Base-by-base conservation (phyloP, 495 filamentous ascomycete species). In the Neurospora sp. region DNA sequence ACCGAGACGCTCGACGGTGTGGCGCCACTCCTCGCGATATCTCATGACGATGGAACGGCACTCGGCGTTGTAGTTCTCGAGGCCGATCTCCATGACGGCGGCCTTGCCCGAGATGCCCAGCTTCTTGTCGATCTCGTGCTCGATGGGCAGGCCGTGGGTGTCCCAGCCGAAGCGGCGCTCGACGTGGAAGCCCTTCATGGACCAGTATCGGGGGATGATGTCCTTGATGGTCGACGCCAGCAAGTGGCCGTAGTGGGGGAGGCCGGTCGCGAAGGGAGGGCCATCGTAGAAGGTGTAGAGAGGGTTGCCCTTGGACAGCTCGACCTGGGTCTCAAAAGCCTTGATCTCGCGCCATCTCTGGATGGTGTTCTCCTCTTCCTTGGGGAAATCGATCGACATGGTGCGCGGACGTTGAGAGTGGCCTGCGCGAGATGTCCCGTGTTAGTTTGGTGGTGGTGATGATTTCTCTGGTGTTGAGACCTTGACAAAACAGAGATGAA, bases 81-180 rank as follows among this genome's bases (percentile, higher is more conserved):
- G 90, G 54, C 96, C 96, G 72, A 98, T 83, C 80, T 95, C 85
- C 84, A 91, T 87, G 59, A 99, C 96, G 15, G 94, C 94, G 71
- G 94, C 92, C 79, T 92, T 91, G 36, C 93, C 96, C 59, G 92
- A 93, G 79, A 97, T 93, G 34, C 92, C 91, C 71, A 97, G 87
- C 82, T 96, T 96, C 89, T 98, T 98, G 87, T 99, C 96, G 76
- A 98, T 98, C 84, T 98, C 96, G 80, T 97, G 92, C 82, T 99
- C 96, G 74, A 99, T 94, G 10, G 96, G 96, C 34, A 99, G 84
- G 72, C 96, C 96, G 81, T 99, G 96, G 21, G 96, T 98, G 80
- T 99, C 96, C 96, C 89, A 90, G 39, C 89, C 89, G 69, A 90
- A 90, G 40, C 87, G 82, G 62, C 90, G 84, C 83, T 91, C 89